These are phyloP conservation scores for Hemerocallis citrina DNA, from an alignment of 106 monocot species.

Conservation along the genomic window DNA sequence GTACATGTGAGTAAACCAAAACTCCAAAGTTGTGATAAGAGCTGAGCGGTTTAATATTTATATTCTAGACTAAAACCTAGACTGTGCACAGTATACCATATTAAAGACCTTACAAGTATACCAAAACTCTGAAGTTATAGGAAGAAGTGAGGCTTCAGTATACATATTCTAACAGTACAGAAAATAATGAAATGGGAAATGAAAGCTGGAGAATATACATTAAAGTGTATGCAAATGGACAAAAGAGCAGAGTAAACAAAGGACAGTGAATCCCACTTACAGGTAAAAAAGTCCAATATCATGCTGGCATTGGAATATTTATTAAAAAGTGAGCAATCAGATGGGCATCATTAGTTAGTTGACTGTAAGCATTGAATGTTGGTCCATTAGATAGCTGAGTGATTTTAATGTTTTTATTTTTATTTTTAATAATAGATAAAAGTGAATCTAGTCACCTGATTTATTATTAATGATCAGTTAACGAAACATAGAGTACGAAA, in stretches of 20 bases:
- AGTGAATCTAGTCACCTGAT: too few species aligned
- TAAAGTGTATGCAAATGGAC: conserved; percentile 1
- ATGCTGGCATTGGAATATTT: background rate
- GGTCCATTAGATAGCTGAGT: background rate
- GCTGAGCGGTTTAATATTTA: too few species aligned
- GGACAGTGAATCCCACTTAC: conserved; percentile 1
- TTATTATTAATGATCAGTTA: too few species aligned
- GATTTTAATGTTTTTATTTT: background rate
- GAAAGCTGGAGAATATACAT: conserved; percentile 1
- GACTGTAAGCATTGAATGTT: background rate
- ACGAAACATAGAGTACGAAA: too few species aligned
- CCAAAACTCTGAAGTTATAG: too few species aligned
- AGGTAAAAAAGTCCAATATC: background rate
- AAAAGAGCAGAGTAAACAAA: background rate
- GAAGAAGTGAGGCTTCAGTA: background rate
- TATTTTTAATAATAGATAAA: too few species aligned
- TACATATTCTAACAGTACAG: too few species aligned
- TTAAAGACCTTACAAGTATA: too few species aligned
- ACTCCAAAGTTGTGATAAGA: too few species aligned
- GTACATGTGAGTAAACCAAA: too few species aligned
- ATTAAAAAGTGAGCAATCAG: background rate
- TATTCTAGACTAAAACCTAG: too few species aligned
- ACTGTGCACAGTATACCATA: too few species aligned
- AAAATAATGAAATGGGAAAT: conserved; percentile 4
- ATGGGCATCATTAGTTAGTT: background rate